These are phyloP conservation scores for Magnaporthiopsis incrustans DNA, from an alignment of 2,329 filamentous ascomycete species.

Conservation along the genomic window DNA sequence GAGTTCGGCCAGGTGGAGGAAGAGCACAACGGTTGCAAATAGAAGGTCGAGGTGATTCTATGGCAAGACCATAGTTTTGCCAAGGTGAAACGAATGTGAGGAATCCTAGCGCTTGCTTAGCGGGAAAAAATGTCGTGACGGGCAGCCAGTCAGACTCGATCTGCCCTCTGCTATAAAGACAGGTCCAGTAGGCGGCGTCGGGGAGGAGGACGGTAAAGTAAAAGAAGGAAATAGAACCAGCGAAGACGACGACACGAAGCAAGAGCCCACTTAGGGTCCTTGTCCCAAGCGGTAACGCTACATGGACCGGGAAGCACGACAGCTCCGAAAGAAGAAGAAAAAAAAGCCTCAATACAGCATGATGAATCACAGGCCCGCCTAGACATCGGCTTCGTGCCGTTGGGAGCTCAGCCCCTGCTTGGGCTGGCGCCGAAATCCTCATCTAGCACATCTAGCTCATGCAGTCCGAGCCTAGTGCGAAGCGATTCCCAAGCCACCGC, in stretches of 20 bases:
- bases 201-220: neutral
- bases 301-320: neutral
- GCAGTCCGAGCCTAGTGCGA: neutral
- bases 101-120: neutral
- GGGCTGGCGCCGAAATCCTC: neutral
- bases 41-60: neutral
- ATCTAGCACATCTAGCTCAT: neutral
- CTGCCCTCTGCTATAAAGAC: neutral
- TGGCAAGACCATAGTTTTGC: neutral
- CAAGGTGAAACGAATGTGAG: neutral
- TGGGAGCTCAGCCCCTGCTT: neutral
- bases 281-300: neutral
- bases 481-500: neutral
- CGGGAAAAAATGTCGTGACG: neutral
- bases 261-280: neutral
- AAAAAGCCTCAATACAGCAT: no score
- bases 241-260: neutral
- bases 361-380: no score
- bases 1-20: neutral
- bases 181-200: neutral
- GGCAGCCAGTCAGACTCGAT: neutral
- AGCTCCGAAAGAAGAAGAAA: neutral
- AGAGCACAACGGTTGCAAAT: neutral
- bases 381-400: neutral
- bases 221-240: neutral